Conservation (phyloP, 2,329 filamentous ascomycete species). For the Cladophialophora chaetospira region DNA sequence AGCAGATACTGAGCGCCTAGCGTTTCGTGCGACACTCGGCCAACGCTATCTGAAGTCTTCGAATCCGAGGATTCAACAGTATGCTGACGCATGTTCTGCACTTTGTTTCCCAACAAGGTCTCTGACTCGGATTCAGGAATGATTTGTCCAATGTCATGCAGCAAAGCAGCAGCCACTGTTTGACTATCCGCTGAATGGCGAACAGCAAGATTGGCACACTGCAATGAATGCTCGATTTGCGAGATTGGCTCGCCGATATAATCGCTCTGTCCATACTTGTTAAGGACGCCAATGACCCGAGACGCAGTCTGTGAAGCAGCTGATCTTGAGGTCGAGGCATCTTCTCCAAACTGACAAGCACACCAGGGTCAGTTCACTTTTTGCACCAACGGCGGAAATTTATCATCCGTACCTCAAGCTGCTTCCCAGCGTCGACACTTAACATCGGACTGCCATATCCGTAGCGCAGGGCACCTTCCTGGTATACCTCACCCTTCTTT, state of each 20-base stretch:
- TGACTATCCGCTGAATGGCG: constrained; percentile 22
- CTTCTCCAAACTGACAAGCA: neutral
- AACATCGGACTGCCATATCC: constrained; percentile 45
- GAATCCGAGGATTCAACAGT: neutral
- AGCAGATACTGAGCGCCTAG: constrained; percentile 36
- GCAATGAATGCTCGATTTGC: constrained; percentile 11
- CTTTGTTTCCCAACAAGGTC: neutral
- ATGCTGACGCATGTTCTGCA: constrained; percentile 5
- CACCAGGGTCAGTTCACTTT: neutral
- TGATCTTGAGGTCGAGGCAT: neutral
- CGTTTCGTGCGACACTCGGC: constrained; percentile 34
- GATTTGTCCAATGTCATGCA: constrained; percentile 49
- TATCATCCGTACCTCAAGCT: constrained; percentile 6
- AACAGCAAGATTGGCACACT: constrained; percentile 12
- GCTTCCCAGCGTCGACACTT: constrained; percentile 35
- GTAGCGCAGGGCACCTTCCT: constrained; percentile 40
- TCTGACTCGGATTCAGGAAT: constrained; percentile 35
- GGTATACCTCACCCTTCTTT: constrained; percentile 39
- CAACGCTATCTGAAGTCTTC: constrained; percentile 33
- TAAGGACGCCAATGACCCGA: constrained; percentile 1
- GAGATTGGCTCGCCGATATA: constrained; percentile 14
- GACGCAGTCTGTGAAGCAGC: neutral
- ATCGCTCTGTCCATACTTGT: constrained; percentile 3
- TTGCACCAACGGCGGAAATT: neutral
- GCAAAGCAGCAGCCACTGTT: constrained; percentile 42